These are phyloP conservation scores for Emmonsia crescens DNA, from an alignment of 2,329 filamentous ascomycete genomes.

Conservation along the genomic window DNA sequence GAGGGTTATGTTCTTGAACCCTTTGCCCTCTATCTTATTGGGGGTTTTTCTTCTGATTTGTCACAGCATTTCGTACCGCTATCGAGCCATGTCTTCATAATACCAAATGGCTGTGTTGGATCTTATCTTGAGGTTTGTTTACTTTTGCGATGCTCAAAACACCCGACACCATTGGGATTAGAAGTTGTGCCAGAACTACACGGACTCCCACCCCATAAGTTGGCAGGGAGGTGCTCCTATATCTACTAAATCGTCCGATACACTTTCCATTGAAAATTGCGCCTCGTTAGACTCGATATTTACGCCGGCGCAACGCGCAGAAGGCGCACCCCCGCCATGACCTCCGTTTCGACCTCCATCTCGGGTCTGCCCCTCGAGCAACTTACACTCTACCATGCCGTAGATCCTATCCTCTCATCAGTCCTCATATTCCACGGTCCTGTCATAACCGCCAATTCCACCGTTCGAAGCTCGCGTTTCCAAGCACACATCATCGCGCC, in stretches of 20 bases:
- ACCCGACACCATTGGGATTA: background rate
- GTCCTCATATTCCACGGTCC: constrained; percentile 87
- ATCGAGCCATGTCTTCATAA: background rate
- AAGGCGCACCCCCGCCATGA: constrained; percentile 48
- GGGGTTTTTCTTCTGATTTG: background rate
- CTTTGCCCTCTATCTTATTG: background rate
- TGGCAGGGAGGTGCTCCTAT: background rate
- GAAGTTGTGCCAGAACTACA: background rate
- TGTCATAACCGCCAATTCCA: constrained; percentile 78
- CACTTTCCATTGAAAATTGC: background rate
- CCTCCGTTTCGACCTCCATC: constrained; percentile 68
- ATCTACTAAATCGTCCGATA: background rate
- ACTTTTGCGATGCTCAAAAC: background rate
- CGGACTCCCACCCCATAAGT: background rate
- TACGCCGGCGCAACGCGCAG: constrained; percentile 1
- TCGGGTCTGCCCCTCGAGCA: constrained; percentile 65
- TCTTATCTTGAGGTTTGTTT: constrained; percentile 1
- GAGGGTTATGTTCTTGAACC: background rate
- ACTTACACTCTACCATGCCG: constrained; percentile 78
- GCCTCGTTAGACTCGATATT: background rate
- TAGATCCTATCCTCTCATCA: constrained; percentile 68
- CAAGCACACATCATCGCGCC: constrained; percentile 87
- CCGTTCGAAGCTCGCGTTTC: constrained; percentile 80
- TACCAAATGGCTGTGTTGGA: background rate
- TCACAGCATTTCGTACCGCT: background rate